Evolutionary conservation across 345 rosid species (phyloP), one percentile per base, ranked within the genome.

Genomic region (Psidium friedrichsthalianum): DNA sequence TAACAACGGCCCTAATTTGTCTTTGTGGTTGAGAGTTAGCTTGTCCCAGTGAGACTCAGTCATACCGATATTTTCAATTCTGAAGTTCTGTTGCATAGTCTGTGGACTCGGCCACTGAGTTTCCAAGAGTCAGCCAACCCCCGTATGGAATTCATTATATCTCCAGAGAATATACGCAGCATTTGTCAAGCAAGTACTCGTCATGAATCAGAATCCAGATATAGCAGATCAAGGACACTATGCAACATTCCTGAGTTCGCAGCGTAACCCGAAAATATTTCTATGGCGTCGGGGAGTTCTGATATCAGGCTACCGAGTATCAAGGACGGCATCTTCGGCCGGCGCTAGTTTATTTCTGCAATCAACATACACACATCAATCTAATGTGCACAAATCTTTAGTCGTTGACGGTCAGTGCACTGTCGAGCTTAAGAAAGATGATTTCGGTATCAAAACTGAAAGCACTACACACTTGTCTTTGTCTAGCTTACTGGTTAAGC

Each of bases 371-470:
- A 36, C 78, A 36, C 8, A 69, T 69, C 47, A 32, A 69, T 69
- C 78, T 18, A 69, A 32, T 32, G 24, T 40, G 18, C 47, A 18
- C 78, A 32, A 18, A 32, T 69, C 1, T 69, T 69, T 69, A 18
- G 22, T 69, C 6, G 0, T 44, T 1, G 6, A 18, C 6, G 0
- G 78, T 5, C 78, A 24, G 1, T 21, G 3, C 18, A 1, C 18
- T 3, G 24, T 69, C 3, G 12, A 32, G 24, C 36, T 2, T 6
- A 69, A 69, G 78, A 8, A 69, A 69, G 78, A 32, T 36, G 78
- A 32, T 29, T 61, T 61, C 21, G 0, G 11, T 5, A 69, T 18
- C 47, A 11, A 69, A 69, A 32, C 78, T 18, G 78, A 69, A 69
- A 32, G 78, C 32, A 69, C 24, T 9, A 69, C 78, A 18, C 47